These are phyloP conservation scores for Erodium texanum DNA, from an alignment of 441 rosid genomes.

Conservation along the genomic window DNA sequence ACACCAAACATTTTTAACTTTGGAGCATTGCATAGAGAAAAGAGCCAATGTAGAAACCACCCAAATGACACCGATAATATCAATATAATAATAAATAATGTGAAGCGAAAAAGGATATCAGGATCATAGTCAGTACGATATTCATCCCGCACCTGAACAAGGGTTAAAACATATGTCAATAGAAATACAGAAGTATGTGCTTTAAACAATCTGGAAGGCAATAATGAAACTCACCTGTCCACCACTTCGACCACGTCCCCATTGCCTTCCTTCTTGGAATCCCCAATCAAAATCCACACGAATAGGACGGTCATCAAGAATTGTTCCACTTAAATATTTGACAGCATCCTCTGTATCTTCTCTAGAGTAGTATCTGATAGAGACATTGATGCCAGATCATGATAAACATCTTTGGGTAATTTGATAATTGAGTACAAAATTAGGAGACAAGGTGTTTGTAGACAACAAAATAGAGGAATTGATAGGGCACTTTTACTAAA, in stretches of 20 bases:
- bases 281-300: conserved; percentile 99
- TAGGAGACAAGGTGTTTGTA: too few relatives aligned
- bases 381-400: neutral
- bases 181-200: conserved; percentile 1
- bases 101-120: conserved; percentile 99
- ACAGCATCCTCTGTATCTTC: conserved; percentile 96
- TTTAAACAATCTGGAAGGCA: conserved; percentile 10
- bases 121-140: conserved; percentile 98
- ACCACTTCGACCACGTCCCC: conserved; percentile 99
- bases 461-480: too few relatives aligned
- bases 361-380: conserved; percentile 73
- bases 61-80: too few relatives aligned
- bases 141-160: conserved; percentile 86
- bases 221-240: conserved; percentile 65
- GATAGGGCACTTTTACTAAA: too few relatives aligned
- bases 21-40: too few relatives aligned
- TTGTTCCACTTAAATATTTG: conserved; percentile 83
- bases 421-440: too few relatives aligned
- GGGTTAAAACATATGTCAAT: conserved; percentile 3
- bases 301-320: conserved; percentile 93
- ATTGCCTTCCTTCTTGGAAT: conserved; percentile 92
- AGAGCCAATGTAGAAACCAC: too few relatives aligned
- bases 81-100: too few relatives aligned
- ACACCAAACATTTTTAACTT: too few relatives aligned
- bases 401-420: neutral